phyloP scores from a whole-genome alignment of 768 basidiomycete genomes.

The Pulveroboletus sp. region DNA sequence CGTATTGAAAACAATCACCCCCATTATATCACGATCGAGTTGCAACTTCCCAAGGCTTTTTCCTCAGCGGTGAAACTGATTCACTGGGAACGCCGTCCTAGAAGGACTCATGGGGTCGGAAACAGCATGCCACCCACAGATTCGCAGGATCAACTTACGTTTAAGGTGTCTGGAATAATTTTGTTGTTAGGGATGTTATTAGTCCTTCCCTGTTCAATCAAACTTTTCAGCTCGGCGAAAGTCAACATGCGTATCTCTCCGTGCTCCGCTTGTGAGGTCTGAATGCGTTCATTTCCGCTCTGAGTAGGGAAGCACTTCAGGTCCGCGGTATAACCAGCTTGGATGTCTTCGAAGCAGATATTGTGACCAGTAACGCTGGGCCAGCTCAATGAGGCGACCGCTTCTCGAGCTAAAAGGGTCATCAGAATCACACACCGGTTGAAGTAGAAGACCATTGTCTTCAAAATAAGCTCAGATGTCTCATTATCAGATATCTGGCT shows the following conservation, averaged over 20 bases:
- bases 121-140: background rate
- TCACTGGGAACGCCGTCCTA: constrained; percentile 55
- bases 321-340: constrained; percentile 9
- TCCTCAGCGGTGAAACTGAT: constrained; percentile 45
- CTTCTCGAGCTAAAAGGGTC: constrained; percentile 23
- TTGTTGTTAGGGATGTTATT: constrained; percentile 80
- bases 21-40: constrained; percentile 16
- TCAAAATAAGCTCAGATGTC: constrained; percentile 44
- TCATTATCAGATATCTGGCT: constrained; percentile 35
- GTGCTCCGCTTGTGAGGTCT: constrained; percentile 6
- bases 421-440: constrained; percentile 42
- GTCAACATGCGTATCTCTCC: constrained; percentile 46
- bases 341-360: constrained; percentile 28
- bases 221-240: constrained; percentile 61
- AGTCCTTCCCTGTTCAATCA: constrained; percentile 67
- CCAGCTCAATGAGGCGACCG: constrained; percentile 21
- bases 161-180: constrained; percentile 58
- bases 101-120: background rate
- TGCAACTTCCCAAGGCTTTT: constrained; percentile 65
- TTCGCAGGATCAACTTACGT: constrained; percentile 40
- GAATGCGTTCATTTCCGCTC: constrained; percentile 19
- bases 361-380: constrained; percentile 28
- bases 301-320: constrained; percentile 8
- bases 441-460: constrained; percentile 67
- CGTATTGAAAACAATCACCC: constrained; percentile 9